Conservation (phyloP, 768 basidiomycete genomes). For the Tephrocybe rancida region DNA sequence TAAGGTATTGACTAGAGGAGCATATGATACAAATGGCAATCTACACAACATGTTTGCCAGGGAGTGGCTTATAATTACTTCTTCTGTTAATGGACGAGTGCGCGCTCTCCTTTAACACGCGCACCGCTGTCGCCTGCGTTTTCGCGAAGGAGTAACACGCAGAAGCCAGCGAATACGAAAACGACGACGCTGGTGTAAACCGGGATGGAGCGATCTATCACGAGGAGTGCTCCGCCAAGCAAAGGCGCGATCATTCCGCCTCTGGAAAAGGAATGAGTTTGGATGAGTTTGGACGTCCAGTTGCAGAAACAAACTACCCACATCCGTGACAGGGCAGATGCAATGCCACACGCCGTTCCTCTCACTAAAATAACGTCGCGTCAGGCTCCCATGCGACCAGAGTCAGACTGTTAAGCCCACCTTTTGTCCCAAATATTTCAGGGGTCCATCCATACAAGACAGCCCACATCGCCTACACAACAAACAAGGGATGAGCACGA, state of each 20-base stretch:
- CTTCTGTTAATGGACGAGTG: conserved; percentile 27
- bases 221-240: conserved; percentile 71
- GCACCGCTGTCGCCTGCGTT: conserved; percentile 39
- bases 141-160: conserved; percentile 62
- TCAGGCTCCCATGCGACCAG: not conserved
- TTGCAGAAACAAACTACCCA: conserved; percentile 32
- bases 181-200: conserved; percentile 74
- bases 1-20: conserved; percentile 5
- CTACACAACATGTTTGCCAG: not conserved
- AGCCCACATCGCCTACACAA: conserved; percentile 75
- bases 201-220: conserved; percentile 68
- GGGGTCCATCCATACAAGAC: conserved; percentile 92
- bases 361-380: conserved; percentile 50
- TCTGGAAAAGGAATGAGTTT: conserved; percentile 39
- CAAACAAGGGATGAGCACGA: not conserved
- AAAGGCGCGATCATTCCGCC: conserved; percentile 90
- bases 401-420: conserved; percentile 34
- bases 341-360: conserved; percentile 87
- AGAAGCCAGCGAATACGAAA: conserved; percentile 64
- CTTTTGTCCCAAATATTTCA: conserved; percentile 81
- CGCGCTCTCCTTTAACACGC: conserved; percentile 22
- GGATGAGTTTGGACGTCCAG: not conserved
- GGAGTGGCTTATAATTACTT: not conserved
- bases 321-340: conserved; percentile 85
- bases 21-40: conserved; percentile 9